Conservation (phyloP, 2,329 filamentous ascomycete species). For the Tolypocladium album region DNA sequence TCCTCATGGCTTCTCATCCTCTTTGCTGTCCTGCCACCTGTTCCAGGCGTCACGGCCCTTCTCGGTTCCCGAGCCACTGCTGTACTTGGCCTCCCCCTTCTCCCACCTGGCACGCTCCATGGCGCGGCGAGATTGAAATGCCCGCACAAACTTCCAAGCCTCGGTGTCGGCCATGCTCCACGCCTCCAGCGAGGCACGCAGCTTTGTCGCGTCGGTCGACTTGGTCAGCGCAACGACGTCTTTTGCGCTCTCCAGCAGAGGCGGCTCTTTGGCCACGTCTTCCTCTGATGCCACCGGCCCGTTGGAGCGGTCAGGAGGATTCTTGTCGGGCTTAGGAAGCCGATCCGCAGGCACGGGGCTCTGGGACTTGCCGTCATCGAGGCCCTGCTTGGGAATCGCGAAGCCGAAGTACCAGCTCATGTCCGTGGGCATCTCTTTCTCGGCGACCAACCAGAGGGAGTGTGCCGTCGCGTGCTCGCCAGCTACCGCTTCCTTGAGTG, state of each 20-base stretch:
- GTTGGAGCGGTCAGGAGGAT: conserved; percentile 24
- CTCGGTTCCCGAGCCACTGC: conserved; percentile 47
- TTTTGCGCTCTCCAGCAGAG: conserved; percentile 35
- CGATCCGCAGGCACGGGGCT: conserved; percentile 14
- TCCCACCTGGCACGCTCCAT: conserved; percentile 61
- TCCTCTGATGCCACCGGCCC: conserved; percentile 40
- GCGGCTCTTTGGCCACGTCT: conserved; percentile 42
- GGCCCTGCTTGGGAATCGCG: conserved; percentile 50
- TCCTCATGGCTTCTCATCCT: neutral
- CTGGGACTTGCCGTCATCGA: conserved; percentile 24
- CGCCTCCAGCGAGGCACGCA: conserved; percentile 48
- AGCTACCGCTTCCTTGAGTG: conserved; percentile 74
- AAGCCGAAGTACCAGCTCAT: conserved; percentile 90
- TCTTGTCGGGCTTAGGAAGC: conserved; percentile 6
- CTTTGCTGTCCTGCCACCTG: conserved; percentile 23
- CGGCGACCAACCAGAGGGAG: conserved; percentile 74
- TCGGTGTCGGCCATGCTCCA: conserved; percentile 67
- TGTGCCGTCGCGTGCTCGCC: conserved; percentile 51
- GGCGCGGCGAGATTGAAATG: conserved; percentile 51
- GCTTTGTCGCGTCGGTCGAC: conserved; percentile 28
- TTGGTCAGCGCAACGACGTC: conserved; percentile 40
- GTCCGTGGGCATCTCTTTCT: conserved; percentile 52
- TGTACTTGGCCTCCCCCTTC: conserved; percentile 55
- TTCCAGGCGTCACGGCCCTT: conserved; percentile 25
- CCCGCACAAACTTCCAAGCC: conserved; percentile 64